These are phyloP conservation scores for Picochlorum sp. DNA, from an alignment of 139 green algal species.

Conservation along the genomic window DNA sequence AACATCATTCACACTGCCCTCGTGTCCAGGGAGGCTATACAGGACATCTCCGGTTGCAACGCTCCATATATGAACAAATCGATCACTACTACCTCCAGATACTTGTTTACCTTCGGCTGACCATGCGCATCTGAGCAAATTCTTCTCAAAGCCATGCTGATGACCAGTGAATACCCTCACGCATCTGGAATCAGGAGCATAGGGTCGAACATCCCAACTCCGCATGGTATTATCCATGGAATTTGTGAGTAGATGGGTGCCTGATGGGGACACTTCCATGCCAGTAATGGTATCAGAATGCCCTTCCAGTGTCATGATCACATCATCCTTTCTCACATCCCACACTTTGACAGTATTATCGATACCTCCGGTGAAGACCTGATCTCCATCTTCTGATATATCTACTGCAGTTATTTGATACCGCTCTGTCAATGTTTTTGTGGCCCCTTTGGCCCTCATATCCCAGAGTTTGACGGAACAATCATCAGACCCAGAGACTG, in stretches of 20 bases:
- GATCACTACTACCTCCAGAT: slow-evolving; percentile 70
- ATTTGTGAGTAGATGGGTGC: slow-evolving; percentile 85
- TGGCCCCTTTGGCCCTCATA: slow-evolving; percentile 55
- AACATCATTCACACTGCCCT: slow-evolving; percentile 83
- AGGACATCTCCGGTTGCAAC: slow-evolving; percentile 40
- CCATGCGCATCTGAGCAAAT: slow-evolving; percentile 87
- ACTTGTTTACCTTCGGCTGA: slow-evolving; percentile 69
- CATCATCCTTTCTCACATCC: slow-evolving; percentile 71
- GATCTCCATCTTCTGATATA: slow-evolving; percentile 69
- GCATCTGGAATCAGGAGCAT: slow-evolving; percentile 79
- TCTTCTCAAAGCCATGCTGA: slow-evolving; percentile 85
- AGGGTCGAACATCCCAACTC: slow-evolving; percentile 79
- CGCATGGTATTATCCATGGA: slow-evolving; percentile 93
- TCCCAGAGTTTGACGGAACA: slow-evolving; percentile 85
- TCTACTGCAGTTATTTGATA: slow-evolving; percentile 73
- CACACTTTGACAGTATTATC: slow-evolving; percentile 82
- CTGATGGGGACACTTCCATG: slow-evolving; percentile 71
- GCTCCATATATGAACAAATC: slow-evolving; percentile 77
- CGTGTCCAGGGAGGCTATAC: slow-evolving; percentile 90
- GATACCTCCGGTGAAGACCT: slow-evolving; percentile 76
- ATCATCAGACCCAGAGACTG: slow-evolving; percentile 84
- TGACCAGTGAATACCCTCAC: slow-evolving; percentile 58
- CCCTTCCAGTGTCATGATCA: slow-evolving; percentile 52
- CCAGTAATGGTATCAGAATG: slow-evolving; percentile 78
- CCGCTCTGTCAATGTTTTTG: slow-evolving; percentile 64